phyloP scores from a whole-genome alignment of 768 basidiomycete species.

The Termitomyces titanicus region DNA sequence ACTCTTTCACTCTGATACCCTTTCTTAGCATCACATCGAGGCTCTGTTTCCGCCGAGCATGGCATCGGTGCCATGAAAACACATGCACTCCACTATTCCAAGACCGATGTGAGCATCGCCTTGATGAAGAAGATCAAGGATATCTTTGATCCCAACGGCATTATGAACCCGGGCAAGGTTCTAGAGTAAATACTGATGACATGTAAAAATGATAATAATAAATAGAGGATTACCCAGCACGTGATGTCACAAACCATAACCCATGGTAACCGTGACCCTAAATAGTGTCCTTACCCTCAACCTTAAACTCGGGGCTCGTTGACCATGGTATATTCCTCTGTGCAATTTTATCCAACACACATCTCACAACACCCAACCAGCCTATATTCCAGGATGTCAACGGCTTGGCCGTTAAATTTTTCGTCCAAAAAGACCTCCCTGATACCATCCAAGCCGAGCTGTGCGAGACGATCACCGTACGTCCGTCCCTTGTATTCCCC shows the following conservation, averaged over 20 bases:
- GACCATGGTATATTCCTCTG: constrained; percentile 13
- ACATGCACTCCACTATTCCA: constrained; percentile 84
- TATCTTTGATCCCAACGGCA: constrained; percentile 85
- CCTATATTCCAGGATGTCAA: constrained; percentile 70
- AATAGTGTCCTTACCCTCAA: constrained; percentile 36
- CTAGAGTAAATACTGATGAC: constrained; percentile 38
- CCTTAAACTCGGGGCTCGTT: constrained; percentile 46
- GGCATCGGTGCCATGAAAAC: constrained; percentile 97
- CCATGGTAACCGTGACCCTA: constrained; percentile 31
- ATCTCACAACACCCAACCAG: constrained; percentile 26
- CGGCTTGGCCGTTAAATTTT: constrained; percentile 75
- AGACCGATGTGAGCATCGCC: constrained; percentile 71
- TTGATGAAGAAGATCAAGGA: constrained; percentile 90
- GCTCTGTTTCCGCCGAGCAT: constrained; percentile 96
- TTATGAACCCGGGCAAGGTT: constrained; percentile 93
- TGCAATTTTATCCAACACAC: not conserved
- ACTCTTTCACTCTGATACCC: not conserved
- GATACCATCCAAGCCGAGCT: constrained; percentile 67
- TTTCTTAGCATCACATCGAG: constrained; percentile 62
- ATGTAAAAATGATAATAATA: not conserved
- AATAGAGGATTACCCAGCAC: too few relatives aligned
- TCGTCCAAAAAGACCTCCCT: constrained; percentile 75
- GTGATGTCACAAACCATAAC: constrained; percentile 31
- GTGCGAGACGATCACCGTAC: constrained; percentile 70
- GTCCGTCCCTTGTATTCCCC: constrained; percentile 15